Base-by-base conservation (phyloP, 192 early-diverging fungal genomes). In the Backusella tuberculispora region DNA sequence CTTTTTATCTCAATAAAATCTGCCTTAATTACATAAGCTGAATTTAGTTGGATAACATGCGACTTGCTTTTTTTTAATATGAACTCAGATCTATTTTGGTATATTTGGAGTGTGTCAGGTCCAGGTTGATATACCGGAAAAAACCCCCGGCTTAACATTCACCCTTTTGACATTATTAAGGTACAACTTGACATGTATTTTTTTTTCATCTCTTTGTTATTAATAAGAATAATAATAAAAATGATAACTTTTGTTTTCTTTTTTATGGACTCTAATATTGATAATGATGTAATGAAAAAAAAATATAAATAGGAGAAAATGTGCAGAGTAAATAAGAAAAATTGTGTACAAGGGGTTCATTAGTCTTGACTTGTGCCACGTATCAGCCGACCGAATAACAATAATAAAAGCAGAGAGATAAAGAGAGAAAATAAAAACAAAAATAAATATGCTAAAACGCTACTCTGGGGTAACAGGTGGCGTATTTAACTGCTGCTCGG, bases 381-480 rank as follows among this genome's bases (percentile, higher is more conserved):
- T 26, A 12, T 19, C 53, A 24, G 21, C 53, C 53, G 21, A 60
- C 26, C 26, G 24, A 60, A 60, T 60, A 60, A 60, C 21, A 26
- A 60, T 26, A 26, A 24, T 60, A 60, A 24, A 24, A 13, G 53
- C 21, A 26, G 26, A 10, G 24, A 56, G 19, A 60, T 24, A 60
- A 60, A 60, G 42, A 43, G 42, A 43, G 42, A 60, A 12, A 26
- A 19, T 19, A 60, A 60, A n/a, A n/a, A n/a, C 24, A 10, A 56
- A 10, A 60, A 60, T 26, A 26, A 26, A 12, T 4, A 60, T 8
- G 19, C n/a, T 9, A 53, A 53, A 53, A 53, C 53, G 53, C 53
- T 60, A 67, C 6, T 67, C 66, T 19, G 66, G 66, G 19, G 66
- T 67, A 13, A 43, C 12, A 8, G 66, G 66, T 21, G 66, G 66